Base-by-base conservation (phyloP, 345 rosid species). In the Fremontodendron californicum region DNA sequence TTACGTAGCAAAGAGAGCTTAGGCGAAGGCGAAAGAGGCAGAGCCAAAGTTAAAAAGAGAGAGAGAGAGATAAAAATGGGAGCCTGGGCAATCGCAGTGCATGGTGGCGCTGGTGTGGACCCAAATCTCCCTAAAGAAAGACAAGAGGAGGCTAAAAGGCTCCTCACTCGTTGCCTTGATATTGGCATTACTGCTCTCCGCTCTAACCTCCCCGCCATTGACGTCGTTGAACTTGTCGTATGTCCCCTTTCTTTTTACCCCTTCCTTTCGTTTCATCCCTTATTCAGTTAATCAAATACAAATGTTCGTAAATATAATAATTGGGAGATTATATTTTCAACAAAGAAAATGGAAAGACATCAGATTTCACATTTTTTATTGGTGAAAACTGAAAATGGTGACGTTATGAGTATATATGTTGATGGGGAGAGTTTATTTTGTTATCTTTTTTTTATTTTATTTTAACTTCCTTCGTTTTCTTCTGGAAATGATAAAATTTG, bases 31-130 rank as follows among this genome's bases (percentile, higher is more conserved):
- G 64, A 19, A 5, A 58, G 11, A 61, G 16, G 27, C 16, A 54
- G 6, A 52, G 51, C 1, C 31, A 21, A 27, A 39, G 46, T 61
- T 16, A 3, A 57, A 46, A 74, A n/a, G n/a, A n/a, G 58, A 82
- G 74, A 21, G 18, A 35, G 43, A 31, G 1, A 51, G 35, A 69
- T 3, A 66, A 75, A 27, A 16, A 92, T 93, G 94, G 97, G 90
- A 23, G 88, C 86, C 5, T 92, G 98, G 98, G 99, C 99, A 51
- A 95, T 95, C 12, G 99, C 98, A 13, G 92, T 95, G 85, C 99
- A 95, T 62, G 99, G 99, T 23, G 99, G 99, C 84, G 98, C 99
- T 31, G 99, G 98, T 23, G 88, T 95, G 16, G 99, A 95, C 85
- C 98, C 99, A 0, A 92, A 93, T 81, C 97, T 95, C 82, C 98